Evolutionary conservation across 2,329 filamentous ascomycete genomes (phyloP).

Genomic region (Neonectria ditissima): DNA sequence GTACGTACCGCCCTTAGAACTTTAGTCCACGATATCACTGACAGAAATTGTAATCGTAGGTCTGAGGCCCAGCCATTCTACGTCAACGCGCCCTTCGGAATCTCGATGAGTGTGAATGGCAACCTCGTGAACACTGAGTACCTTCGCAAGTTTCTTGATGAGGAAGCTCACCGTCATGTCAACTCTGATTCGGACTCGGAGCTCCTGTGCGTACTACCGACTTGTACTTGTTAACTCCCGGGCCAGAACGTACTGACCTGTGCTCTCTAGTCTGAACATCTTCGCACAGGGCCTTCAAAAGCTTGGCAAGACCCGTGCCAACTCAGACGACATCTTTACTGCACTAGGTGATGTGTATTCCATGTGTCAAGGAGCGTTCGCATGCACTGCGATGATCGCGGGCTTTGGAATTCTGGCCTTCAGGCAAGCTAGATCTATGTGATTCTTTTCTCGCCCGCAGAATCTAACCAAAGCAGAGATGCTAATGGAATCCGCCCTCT

Average conservation of each 20-base stretch:
- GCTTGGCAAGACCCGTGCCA: constrained; percentile 84
- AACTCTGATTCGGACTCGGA: constrained; percentile 93
- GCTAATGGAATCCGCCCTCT: constrained; percentile 82
- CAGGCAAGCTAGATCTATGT: constrained; percentile 62
- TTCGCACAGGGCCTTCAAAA: constrained; percentile 86
- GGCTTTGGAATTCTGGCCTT: constrained; percentile 85
- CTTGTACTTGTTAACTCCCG: constrained; percentile 6
- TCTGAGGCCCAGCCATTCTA: constrained; percentile 71
- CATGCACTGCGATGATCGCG: constrained; percentile 84
- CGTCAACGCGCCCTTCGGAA: constrained; percentile 74
- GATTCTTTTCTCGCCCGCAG: constrained; percentile 67
- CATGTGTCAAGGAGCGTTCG: constrained; percentile 79
- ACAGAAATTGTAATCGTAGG: constrained; percentile 61
- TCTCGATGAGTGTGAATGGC: constrained; percentile 85
- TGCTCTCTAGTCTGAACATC: constrained; percentile 72
- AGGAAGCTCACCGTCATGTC: constrained; percentile 84
- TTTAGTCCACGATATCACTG: constrained; percentile 2
- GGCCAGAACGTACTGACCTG: neutral
- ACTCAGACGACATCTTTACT: constrained; percentile 80
- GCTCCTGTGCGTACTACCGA: constrained; percentile 35
- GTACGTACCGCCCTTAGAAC: constrained; percentile 36
- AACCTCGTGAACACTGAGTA: constrained; percentile 84
- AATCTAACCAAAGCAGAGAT: constrained; percentile 62
- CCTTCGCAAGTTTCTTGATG: constrained; percentile 77
- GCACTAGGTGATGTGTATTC: constrained; percentile 79